Evolutionary conservation across 108 stramenopile species (phyloP).

Genomic region (Cyclotella atomus): DNA sequence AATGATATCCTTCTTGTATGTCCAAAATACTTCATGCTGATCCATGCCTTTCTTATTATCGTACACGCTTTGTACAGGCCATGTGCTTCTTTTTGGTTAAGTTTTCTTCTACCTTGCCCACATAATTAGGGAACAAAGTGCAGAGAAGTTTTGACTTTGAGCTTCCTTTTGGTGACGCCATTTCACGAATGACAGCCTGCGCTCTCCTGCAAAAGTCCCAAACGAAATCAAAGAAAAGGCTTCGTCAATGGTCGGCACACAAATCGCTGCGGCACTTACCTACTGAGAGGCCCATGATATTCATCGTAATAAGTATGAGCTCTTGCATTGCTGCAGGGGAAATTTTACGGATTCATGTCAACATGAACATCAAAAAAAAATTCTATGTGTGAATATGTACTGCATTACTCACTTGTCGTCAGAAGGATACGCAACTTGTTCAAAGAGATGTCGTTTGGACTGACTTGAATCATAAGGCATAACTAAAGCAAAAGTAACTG

Average conservation of each 20-base stretch:
- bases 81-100: not conserved
- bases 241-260: not conserved
- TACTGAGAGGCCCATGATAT: not conserved
- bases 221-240: not conserved
- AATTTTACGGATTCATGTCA: not conserved
- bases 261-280: not conserved
- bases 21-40: not conserved
- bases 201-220: not conserved
- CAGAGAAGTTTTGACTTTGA: not conserved
- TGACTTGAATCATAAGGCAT: not conserved
- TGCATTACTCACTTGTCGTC: not conserved
- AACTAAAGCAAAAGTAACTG: no score
- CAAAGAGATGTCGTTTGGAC: not conserved
- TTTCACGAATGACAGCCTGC: constrained; percentile 1
- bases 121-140: not conserved
- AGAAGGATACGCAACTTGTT: not conserved
- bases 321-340: not conserved
- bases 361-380: not conserved
- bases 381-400: not conserved
- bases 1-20: not conserved
- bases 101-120: not conserved
- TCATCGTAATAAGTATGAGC: not conserved
- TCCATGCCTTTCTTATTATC: no score
- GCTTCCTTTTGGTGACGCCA: no score
- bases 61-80: no score